phyloP scores from a whole-genome alignment of 306 rosid genomes.

The Herpetospermum pedunculosum region DNA sequence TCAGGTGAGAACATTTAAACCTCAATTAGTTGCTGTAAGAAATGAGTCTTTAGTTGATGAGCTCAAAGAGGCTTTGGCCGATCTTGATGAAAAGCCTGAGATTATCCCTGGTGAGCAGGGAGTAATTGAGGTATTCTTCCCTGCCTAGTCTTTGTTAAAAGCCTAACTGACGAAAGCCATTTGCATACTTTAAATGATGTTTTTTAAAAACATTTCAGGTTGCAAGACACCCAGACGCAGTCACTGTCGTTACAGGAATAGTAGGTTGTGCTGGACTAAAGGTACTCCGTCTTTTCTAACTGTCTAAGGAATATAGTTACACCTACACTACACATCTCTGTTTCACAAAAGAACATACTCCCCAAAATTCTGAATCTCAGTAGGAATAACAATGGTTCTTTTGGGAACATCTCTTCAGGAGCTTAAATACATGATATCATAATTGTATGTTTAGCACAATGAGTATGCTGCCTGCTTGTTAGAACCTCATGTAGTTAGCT shows the following conservation, averaged over 20 bases:
- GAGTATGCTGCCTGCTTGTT: not conserved
- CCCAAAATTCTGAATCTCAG: not conserved
- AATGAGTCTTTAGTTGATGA: slow-evolving; percentile 73
- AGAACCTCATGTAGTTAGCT: not conserved
- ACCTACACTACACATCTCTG: not conserved
- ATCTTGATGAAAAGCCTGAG: slow-evolving; percentile 72
- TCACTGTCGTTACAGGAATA: slow-evolving; percentile 83
- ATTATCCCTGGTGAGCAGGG: slow-evolving; percentile 98
- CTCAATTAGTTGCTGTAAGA: slow-evolving; percentile 82
- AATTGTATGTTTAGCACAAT: not conserved
- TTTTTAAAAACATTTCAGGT: slow-evolving; percentile 36
- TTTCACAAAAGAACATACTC: not conserved
- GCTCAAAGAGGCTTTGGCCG: slow-evolving; percentile 80
- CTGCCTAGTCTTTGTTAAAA: slow-evolving; percentile 5
- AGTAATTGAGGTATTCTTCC: slow-evolving; percentile 58
- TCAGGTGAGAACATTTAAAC: slow-evolving; percentile 84
- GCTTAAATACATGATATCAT: not conserved
- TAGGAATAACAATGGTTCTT: not conserved
- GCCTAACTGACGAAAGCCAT: not conserved
- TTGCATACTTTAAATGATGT: not conserved
- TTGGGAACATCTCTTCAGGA: not conserved
- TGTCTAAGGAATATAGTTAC: not conserved
- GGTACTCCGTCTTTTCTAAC: slow-evolving; percentile 30
- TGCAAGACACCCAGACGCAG: slow-evolving; percentile 97
- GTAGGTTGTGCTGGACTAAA: slow-evolving; percentile 97